Evolutionary conservation across 257 asterid genomes (phyloP).

Genomic region (Solanum virginianum): DNA sequence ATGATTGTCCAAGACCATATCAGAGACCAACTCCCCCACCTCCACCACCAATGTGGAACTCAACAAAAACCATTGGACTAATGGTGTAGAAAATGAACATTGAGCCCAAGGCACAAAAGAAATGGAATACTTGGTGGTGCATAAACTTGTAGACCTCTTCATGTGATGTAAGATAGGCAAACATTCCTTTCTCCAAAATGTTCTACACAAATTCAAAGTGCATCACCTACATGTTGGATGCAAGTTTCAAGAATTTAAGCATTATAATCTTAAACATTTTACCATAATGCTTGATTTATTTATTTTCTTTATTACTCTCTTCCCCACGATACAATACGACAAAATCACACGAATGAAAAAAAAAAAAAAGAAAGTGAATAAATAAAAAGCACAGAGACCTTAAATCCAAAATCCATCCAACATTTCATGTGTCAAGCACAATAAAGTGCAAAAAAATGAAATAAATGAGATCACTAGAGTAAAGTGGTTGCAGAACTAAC

Average conservation of each 20-base stretch:
- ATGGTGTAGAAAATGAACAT: neutral
- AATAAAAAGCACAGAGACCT: neutral
- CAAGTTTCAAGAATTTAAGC: no score
- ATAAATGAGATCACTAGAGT: neutral
- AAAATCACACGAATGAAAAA: neutral
- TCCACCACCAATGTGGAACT: neutral
- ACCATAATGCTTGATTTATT: no score
- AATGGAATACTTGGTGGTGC: neutral
- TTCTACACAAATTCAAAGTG: no score
- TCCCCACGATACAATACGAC: no score
- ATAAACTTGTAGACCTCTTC: neutral
- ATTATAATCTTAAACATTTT: no score
- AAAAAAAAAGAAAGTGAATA: neutral
- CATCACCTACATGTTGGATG: no score
- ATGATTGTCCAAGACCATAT: no score
- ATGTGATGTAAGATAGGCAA: neutral
- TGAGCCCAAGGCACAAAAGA: neutral
- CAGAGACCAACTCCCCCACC: neutral
- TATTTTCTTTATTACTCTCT: no score
- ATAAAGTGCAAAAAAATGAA: neutral
- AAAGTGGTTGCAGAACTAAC: slow-evolving; percentile 21
- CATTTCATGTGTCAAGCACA: neutral
- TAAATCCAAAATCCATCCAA: neutral
- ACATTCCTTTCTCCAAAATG: no score
- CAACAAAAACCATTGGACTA: neutral